Evolutionary conservation across 345 rosid genomes (phyloP).

Genomic region (Eucalyptus dawsonii): DNA sequence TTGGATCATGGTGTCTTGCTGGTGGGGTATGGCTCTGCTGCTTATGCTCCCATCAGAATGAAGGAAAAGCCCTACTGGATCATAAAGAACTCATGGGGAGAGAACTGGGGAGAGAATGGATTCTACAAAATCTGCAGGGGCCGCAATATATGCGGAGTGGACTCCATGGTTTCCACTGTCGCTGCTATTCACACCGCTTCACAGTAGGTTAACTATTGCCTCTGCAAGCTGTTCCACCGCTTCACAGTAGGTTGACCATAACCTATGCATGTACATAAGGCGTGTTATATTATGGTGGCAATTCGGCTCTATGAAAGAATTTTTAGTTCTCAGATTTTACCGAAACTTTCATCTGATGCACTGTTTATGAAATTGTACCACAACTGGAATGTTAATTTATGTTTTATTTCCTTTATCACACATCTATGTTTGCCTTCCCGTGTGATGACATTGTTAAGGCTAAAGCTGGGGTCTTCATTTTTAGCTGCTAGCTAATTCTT

Average conservation of each 20-base stretch:
- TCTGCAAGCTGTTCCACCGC: not conserved
- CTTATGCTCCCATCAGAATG: constrained; percentile 67
- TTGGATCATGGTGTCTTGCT: constrained; percentile 80
- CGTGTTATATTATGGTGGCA: not conserved
- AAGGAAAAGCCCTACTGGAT: constrained; percentile 96
- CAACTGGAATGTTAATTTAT: not conserved
- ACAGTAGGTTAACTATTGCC: constrained; percentile 1
- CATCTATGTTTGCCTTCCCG: not conserved
- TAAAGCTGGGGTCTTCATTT: not conserved
- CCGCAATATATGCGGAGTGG: constrained; percentile 85
- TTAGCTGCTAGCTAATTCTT: not conserved
- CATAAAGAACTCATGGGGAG: constrained; percentile 98
- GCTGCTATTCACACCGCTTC: constrained; percentile 25
- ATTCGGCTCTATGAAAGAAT: not conserved
- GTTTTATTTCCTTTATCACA: not conserved
- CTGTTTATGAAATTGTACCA: not conserved
- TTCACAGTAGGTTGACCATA: not conserved
- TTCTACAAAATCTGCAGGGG: constrained; percentile 89
- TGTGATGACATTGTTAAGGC: not conserved
- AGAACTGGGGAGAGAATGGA: constrained; percentile 85
- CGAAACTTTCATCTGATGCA: not conserved
- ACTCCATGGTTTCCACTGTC: constrained; percentile 89
- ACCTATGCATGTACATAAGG: not conserved
- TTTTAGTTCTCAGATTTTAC: not conserved
- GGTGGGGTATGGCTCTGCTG: constrained; percentile 83